phyloP scores from a whole-genome alignment of 2,329 filamentous ascomycete genomes.

The Diplocarpon mali region DNA sequence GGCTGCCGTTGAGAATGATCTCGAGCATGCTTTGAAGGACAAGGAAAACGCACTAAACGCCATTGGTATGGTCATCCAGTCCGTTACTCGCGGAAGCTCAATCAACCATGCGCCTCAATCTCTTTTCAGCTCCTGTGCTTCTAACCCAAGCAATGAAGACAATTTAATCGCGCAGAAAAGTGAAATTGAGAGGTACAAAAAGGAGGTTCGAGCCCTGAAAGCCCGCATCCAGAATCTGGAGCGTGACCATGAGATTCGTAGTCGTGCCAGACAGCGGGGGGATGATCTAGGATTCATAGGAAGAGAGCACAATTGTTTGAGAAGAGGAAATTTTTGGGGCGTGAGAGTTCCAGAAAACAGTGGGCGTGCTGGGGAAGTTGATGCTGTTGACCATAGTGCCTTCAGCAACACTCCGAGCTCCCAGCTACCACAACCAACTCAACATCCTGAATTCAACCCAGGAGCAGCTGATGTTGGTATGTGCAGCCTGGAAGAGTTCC shows the following conservation, averaged over 20 bases:
- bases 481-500: slow-evolving; percentile 7
- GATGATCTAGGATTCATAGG: background rate
- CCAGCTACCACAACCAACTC: too few species aligned
- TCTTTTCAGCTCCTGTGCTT: background rate
- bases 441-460: background rate
- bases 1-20: slow-evolving; percentile 20
- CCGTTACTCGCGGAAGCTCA: slow-evolving; percentile 1
- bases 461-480: slow-evolving; percentile 8
- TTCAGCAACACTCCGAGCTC: too few species aligned
- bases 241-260: background rate
- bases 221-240: slow-evolving; percentile 2
- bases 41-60: slow-evolving; percentile 12
- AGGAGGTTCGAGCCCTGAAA: slow-evolving; percentile 12
- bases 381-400: too few species aligned
- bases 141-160: background rate
- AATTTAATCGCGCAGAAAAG: slow-evolving; percentile 8
- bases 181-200: slow-evolving; percentile 15
- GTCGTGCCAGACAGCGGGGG: background rate
- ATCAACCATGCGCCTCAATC: background rate
- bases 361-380: too few species aligned
- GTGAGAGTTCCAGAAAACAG: too few species aligned
- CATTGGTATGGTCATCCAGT: slow-evolving; percentile 10
- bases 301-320: background rate
- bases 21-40: slow-evolving; percentile 11
- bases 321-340: background rate